phyloP scores from a whole-genome alignment of 768 basidiomycete species.

The Lactarius hengduanensis region DNA sequence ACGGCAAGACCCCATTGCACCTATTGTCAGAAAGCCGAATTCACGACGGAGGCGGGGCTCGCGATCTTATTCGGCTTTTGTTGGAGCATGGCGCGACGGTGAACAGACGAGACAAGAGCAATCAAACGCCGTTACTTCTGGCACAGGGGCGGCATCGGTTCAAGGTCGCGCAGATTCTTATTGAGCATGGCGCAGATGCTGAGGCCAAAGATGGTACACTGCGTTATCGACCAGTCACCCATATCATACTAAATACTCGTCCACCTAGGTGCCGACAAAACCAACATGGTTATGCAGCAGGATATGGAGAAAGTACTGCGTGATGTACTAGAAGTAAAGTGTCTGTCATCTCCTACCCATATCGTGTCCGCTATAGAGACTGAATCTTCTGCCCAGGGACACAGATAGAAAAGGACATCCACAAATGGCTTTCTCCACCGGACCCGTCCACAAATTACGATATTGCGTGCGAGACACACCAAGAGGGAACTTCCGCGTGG shows the following conservation, averaged over 20 bases:
- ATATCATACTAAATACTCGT: neutral
- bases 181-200: no score
- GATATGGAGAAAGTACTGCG: no score
- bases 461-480: neutral
- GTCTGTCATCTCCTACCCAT: neutral
- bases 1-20: no score
- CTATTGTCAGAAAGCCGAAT: accelerated
- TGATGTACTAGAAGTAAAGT: neutral
- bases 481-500: neutral
- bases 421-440: neutral
- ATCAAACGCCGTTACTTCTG: no score
- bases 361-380: no score
- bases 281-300: neutral
- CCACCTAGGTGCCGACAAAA: neutral
- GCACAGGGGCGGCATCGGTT: no score
- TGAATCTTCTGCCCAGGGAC: neutral
- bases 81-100: no score
- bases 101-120: no score
- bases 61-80: no score
- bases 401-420: neutral
- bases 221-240: neutral
- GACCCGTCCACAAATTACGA: neutral
- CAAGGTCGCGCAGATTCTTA: no score
- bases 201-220: neutral
- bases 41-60: accelerated